Percentiles rank a stretch among this genome's conserved stretches.
These are phyloP conservation scores for Lactarius sanguifluus DNA, from an alignment of 768 basidiomycete species.

Conservation along the genomic window DNA sequence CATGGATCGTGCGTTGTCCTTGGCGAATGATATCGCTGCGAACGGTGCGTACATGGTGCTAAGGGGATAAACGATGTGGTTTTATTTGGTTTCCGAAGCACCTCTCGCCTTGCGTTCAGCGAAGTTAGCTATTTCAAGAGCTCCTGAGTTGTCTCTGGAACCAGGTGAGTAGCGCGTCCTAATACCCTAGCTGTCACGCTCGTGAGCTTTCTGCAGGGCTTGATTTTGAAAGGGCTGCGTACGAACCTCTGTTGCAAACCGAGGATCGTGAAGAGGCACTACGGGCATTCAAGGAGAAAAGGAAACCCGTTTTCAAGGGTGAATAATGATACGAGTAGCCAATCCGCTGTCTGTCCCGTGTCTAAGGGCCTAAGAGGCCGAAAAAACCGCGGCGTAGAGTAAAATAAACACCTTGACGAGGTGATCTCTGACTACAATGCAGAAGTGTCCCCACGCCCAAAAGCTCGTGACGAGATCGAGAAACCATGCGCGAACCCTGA, in stretches of 20 bases:
- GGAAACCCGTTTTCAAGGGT: conserved; percentile 75
- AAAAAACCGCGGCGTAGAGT: background rate
- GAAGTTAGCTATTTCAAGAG: conserved; percentile 80
- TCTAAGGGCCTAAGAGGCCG: background rate
- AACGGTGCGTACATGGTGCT: conserved; percentile 52
- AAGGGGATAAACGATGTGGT: background rate
- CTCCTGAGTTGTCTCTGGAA: conserved; percentile 76
- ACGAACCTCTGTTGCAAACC: conserved; percentile 72
- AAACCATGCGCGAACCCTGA: conserved; percentile 55
- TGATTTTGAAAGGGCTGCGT: conserved; percentile 87
- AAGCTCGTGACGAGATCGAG: conserved; percentile 47
- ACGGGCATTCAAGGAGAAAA: conserved; percentile 82
- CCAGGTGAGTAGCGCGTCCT: conserved; percentile 48
- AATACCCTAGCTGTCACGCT: background rate
- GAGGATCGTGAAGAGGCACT: conserved; percentile 83
- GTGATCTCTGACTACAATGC: conserved; percentile 1
- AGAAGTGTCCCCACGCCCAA: conserved; percentile 33
- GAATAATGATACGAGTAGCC: conserved; percentile 46
- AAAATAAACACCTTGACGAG: background rate
- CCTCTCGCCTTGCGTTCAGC: conserved; percentile 87
- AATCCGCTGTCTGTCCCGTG: background rate
- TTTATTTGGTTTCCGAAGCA: conserved; percentile 44
- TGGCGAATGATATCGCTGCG: conserved; percentile 65
- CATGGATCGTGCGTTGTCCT: conserved; percentile 64
- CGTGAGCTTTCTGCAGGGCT: conserved; percentile 50